A percentile compares a stretch with the other conserved stretches of the same genome.
Conservation (phyloP, 1,284 basidiomycete species). For the Tilletia indica region DNA sequence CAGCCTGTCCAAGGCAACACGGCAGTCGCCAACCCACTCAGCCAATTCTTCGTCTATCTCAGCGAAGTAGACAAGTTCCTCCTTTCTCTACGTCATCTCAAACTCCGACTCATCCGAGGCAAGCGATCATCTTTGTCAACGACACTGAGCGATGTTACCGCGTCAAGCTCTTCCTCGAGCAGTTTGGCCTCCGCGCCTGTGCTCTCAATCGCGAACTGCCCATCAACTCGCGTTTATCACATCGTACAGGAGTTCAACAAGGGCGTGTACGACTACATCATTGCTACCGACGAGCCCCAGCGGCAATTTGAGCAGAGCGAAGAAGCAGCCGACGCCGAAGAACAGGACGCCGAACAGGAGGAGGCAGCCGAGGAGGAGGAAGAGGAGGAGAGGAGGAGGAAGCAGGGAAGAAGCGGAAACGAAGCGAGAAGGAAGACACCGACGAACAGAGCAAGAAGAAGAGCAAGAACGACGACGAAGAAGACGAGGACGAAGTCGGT, state of each 20-base stretch:
- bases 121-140: slow-evolving; percentile 98
- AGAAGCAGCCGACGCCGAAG: slow-evolving; percentile 55
- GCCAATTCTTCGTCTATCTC: slow-evolving; percentile 50
- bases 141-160: slow-evolving; percentile 91
- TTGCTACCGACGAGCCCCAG: slow-evolving; percentile 84
- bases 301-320: slow-evolving; percentile 53
- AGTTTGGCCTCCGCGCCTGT: slow-evolving; percentile 85
- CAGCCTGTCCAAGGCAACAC: slow-evolving; percentile 28
- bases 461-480: neutral
- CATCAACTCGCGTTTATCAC: slow-evolving; percentile 81
- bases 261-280: slow-evolving; percentile 97
- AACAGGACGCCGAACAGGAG: slow-evolving; percentile 56
- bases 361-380: slow-evolving; percentile 26
- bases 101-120: slow-evolving; percentile 88
- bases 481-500: slow-evolving; percentile 16
- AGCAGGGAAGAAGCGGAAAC: slow-evolving; percentile 27
- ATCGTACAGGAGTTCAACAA: slow-evolving; percentile 98
- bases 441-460: slow-evolving; percentile 38
- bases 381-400: slow-evolving; percentile 54
- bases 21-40: slow-evolving; percentile 30
- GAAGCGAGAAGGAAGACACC: slow-evolving; percentile 28
- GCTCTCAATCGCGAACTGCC: slow-evolving; percentile 96
- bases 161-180: slow-evolving; percentile 92
- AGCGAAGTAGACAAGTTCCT: slow-evolving; percentile 95
- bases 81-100: slow-evolving; percentile 90